Conservation (phyloP, 164 flowering plant genomes). For the Warburgia ugandensis region DNA sequence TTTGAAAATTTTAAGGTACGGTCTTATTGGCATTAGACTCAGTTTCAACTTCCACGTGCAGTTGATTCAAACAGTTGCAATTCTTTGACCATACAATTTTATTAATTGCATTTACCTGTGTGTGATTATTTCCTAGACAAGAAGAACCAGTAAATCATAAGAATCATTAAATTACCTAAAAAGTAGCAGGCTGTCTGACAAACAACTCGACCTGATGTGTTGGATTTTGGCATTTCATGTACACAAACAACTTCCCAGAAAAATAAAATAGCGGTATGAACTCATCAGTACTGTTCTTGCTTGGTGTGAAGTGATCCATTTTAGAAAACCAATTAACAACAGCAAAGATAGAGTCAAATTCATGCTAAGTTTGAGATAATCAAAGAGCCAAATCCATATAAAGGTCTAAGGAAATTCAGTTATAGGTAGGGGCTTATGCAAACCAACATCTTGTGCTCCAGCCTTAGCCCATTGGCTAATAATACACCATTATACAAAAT, state of each 20-base stretch:
- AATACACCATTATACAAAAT: too few relatives aligned
- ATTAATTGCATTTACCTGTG: too few relatives aligned
- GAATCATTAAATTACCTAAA: too few relatives aligned
- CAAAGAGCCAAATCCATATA: neutral
- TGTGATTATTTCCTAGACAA: too few relatives aligned
- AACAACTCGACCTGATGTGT: too few relatives aligned
- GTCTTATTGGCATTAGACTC: neutral
- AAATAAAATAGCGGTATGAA: neutral
- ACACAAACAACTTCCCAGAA: neutral
- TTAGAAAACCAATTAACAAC: neutral
- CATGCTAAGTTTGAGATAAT: neutral
- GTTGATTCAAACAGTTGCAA: too few relatives aligned
- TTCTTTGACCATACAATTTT: too few relatives aligned
- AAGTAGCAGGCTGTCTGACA: too few relatives aligned
- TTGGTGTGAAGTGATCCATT: neutral
- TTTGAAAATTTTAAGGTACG: constrained; percentile 63
- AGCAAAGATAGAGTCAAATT: neutral
- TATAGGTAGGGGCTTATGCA: neutral
- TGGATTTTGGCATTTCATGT: neutral
- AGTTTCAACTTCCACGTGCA: too few relatives aligned
- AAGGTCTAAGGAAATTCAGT: neutral
- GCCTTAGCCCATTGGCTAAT: too few relatives aligned
- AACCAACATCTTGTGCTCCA: neutral
- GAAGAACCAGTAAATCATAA: too few relatives aligned
- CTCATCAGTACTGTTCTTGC: too few relatives aligned